These are phyloP conservation scores for Bryoglossum gracile DNA, from an alignment of 495 filamentous ascomycete genomes.

Conservation along the genomic window DNA sequence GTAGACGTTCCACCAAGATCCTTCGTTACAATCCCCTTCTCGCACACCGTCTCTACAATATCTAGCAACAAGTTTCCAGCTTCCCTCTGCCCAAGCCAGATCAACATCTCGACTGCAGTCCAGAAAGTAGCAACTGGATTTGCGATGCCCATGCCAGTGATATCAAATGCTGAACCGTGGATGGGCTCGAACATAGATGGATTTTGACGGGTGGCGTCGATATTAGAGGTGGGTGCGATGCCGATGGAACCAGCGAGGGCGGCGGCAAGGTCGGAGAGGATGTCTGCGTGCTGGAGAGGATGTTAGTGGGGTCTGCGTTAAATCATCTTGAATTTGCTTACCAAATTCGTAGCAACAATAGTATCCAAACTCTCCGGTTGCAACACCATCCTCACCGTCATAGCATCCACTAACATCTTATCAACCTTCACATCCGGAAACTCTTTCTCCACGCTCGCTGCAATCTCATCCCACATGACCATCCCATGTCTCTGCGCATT, in stretches of 20 bases:
- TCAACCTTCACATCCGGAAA: conserved; percentile 48
- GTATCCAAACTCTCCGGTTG: conserved; percentile 48
- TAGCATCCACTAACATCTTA: conserved; percentile 55
- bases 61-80: conserved; percentile 50
- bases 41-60: conserved; percentile 54
- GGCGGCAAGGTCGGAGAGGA: conserved; percentile 60
- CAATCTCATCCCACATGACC: conserved; percentile 52
- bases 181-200: conserved; percentile 87
- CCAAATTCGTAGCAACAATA: conserved; percentile 50
- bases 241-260: conserved; percentile 83
- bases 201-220: conserved; percentile 53
- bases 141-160: conserved; percentile 62
- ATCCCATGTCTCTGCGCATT: conserved; percentile 53
- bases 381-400: conserved; percentile 50
- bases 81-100: conserved; percentile 52
- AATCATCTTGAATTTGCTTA: no score
- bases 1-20: conserved; percentile 51
- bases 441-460: conserved; percentile 31
- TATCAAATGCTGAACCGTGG: conserved; percentile 65
- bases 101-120: conserved; percentile 62
- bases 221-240: conserved; percentile 67
- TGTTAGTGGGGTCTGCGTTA: no score
- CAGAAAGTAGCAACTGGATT: conserved; percentile 68
- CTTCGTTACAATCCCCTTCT: conserved; percentile 48
- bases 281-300: conserved; percentile 52